Evolutionary conservation across 352 stramenopile species (phyloP), one percentile per base, ranked within the genome.

Genomic region (Phytophthora hibernalis): DNA sequence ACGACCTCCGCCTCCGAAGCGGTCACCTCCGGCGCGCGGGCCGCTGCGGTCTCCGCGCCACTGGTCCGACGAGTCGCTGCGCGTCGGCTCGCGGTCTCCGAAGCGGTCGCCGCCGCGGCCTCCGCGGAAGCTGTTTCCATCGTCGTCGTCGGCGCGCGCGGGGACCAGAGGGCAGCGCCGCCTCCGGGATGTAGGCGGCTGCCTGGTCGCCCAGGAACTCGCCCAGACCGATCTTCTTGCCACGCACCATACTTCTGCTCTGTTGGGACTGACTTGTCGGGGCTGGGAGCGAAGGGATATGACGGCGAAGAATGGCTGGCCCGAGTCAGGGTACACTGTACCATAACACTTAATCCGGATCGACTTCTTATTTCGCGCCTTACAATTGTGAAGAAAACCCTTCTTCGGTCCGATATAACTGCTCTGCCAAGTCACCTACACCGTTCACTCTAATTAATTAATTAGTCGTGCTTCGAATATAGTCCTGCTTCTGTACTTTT

Each of bases 171-270:
- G 83, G 83, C 28, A 92, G 65, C 54, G 82, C 56, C 21, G 80
- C 80, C 30, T 88, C 81, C 0, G 81, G 79, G 53, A 85, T 92
- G 58, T 89, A 90, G 21, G 59, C 50, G 21, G 79, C 74, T n/a
- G 73, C 73, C 50, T 86, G 67, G 76, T 90, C 81, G 37, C 83
- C 83, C 10, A 92, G 76, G 76, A 90, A 92, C 74, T 90, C 82
- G 53, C 83, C 80, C 31, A 92, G 74, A 50, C 75, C 75, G 69
- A 92, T 90, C 61, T 91, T 90, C 72, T 91, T 87, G 52, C 69
- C 80, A 50, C 76, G 76, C 20, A 81, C 75, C 79, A 89, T 91
- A 56, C 47, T 74, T 58, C 44, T 33, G 28, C 28, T 33, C 28
- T 33, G 28, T 33, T 33, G 28, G 28, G 28, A 33, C 8, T 33